These are phyloP conservation scores for Claviceps sorghi DNA, from an alignment of 2,329 filamentous ascomycete genomes.

Conservation along the genomic window DNA sequence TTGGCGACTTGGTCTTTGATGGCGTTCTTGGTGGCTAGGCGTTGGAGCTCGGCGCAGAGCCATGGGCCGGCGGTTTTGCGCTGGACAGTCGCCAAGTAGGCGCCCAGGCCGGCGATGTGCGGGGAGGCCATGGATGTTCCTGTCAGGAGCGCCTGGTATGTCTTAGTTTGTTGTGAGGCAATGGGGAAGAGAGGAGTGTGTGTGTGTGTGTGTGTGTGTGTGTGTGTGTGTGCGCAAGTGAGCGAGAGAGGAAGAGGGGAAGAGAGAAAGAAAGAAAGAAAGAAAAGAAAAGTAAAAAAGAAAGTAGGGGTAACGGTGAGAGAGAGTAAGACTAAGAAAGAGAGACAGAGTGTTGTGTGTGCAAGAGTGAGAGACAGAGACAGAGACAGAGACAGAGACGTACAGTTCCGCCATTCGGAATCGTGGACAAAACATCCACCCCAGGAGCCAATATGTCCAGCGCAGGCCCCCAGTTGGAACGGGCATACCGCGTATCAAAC, in stretches of 20 bases:
- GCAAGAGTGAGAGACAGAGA: background rate
- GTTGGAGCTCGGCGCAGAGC: slow-evolving; percentile 29
- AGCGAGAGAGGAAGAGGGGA: too few relatives aligned
- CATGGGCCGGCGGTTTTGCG: slow-evolving; percentile 23
- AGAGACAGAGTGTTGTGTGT: background rate
- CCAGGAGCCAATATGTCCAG: slow-evolving; percentile 33
- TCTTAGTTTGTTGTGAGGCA: background rate
- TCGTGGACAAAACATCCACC: slow-evolving; percentile 27
- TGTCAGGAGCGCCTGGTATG: slow-evolving; percentile 17
- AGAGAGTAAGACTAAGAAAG: background rate
- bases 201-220: too few relatives aligned
- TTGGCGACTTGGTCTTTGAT: slow-evolving; percentile 23
- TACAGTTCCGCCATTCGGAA: slow-evolving; percentile 22
- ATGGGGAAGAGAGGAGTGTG: too few relatives aligned
- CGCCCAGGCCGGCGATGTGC: slow-evolving; percentile 25
- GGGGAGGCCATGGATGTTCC: slow-evolving; percentile 35
- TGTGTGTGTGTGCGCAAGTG: too few relatives aligned
- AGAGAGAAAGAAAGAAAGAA: background rate
- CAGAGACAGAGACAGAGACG: slow-evolving; percentile 9
- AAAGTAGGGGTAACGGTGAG: background rate
- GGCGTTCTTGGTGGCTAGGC: slow-evolving; percentile 24
- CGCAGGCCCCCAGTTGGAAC: slow-evolving; percentile 31
- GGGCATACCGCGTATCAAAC: slow-evolving; percentile 21
- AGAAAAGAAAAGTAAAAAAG: background rate
- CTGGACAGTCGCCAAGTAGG: slow-evolving; percentile 7